A percentile compares a stretch with the other conserved stretches of the same genome.
phyloP scores from a whole-genome alignment of 306 rosid species.

The Castanea sativa region DNA sequence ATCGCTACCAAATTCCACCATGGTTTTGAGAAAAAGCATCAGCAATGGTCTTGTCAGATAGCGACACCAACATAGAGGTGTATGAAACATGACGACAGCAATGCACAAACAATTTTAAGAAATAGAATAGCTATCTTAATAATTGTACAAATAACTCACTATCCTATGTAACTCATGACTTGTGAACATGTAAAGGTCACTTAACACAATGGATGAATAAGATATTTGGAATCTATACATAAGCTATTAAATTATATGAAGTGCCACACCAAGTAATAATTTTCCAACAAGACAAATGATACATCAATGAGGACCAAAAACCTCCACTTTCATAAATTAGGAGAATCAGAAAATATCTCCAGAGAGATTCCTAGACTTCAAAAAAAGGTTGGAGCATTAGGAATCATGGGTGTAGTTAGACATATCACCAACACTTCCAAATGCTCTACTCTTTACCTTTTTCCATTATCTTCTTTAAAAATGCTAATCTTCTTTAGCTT shows the following conservation, averaged over 20 bases:
- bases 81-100: constrained; percentile 7
- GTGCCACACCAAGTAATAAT: constrained; percentile 32
- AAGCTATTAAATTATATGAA: constrained; percentile 24
- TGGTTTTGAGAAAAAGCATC: constrained; percentile 6
- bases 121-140: constrained; percentile 24
- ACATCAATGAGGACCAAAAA: constrained; percentile 31
- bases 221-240: constrained; percentile 27
- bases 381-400: constrained; percentile 36
- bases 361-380: constrained; percentile 45
- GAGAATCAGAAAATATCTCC: constrained; percentile 23
- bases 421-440: constrained; percentile 35
- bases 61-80: constrained; percentile 7
- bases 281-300: constrained; percentile 30
- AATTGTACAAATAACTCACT: constrained; percentile 12
- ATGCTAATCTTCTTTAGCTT: constrained; percentile 25
- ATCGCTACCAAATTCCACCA: background rate
- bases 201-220: constrained; percentile 23
- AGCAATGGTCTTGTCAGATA: constrained; percentile 20
- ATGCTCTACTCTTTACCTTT: constrained; percentile 37
- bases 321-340: constrained; percentile 45
- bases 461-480: constrained; percentile 25
- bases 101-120: constrained; percentile 13
- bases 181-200: constrained; percentile 12
- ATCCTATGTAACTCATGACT: constrained; percentile 21
- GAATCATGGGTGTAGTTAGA: constrained; percentile 38